phyloP scores from a whole-genome alignment of 768 basidiomycete genomes.

The Leccinum arenicola region DNA sequence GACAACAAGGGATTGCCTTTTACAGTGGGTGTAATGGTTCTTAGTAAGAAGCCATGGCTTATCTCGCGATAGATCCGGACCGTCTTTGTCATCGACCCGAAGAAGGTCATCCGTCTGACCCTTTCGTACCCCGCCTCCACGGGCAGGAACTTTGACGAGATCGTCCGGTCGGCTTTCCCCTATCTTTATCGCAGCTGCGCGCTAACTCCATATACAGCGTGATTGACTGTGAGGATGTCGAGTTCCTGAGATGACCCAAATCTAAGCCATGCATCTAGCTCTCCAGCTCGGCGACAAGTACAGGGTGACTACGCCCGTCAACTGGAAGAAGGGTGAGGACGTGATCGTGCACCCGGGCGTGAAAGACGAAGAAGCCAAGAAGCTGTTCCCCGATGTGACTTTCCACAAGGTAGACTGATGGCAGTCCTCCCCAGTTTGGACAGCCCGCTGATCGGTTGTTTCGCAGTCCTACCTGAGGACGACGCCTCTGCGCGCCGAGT shows the following conservation, averaged over 20 bases:
- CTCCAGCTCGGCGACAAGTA: constrained; percentile 90
- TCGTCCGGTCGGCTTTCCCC: constrained; percentile 46
- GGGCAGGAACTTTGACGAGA: constrained; percentile 87
- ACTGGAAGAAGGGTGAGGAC: constrained; percentile 92
- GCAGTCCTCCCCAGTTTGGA: background rate
- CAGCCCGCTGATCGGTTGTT: background rate
- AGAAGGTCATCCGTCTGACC: constrained; percentile 88
- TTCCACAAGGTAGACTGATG: constrained; percentile 63
- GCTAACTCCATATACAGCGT: constrained; percentile 43
- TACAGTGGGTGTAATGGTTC: constrained; percentile 50
- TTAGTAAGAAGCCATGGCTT: background rate
- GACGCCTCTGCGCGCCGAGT: constrained; percentile 45
- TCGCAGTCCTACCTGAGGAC: constrained; percentile 74
- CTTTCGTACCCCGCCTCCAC: constrained; percentile 94
- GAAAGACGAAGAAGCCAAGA: constrained; percentile 84
- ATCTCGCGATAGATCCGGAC: constrained; percentile 69
- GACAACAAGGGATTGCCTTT: constrained; percentile 89
- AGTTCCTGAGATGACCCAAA: constrained; percentile 20
- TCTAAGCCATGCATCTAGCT: constrained; percentile 38
- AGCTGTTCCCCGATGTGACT: constrained; percentile 81
- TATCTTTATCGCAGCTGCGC: background rate
- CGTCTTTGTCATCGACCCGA: constrained; percentile 97
- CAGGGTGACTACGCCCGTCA: constrained; percentile 84
- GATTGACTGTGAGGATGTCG: constrained; percentile 60
- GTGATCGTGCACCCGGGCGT: constrained; percentile 91